Evolutionary conservation across 208 protist species (phyloP).

Genomic region (Trypanosoma platydactyli): DNA sequence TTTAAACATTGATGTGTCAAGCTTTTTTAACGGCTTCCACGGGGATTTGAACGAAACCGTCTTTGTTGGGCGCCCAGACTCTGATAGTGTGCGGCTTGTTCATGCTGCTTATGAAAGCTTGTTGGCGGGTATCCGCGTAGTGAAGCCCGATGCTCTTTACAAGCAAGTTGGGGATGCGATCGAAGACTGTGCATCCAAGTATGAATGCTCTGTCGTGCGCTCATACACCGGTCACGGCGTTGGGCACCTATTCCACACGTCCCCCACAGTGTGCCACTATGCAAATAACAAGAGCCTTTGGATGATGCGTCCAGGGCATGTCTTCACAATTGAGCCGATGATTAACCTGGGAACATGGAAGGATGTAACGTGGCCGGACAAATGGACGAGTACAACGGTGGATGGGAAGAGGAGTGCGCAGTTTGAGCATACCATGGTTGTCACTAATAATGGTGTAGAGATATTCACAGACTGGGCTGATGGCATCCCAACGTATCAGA

Average conservation of each 20-base stretch:
- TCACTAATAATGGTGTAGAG: conserved; percentile 91
- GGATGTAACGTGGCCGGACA: conserved; percentile 94
- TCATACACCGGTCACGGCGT: conserved; percentile 96
- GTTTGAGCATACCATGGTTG: conserved; percentile 98
- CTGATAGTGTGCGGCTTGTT: conserved; percentile 75
- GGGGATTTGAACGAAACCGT: conserved; percentile 94
- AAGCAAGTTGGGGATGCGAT: conserved; percentile 83
- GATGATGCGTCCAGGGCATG: conserved; percentile 92
- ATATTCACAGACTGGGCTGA: conserved; percentile 87
- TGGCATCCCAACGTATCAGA: conserved; percentile 84
- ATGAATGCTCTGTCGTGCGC: conserved; percentile 67
- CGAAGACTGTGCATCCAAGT: conserved; percentile 69
- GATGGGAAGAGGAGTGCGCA: conserved; percentile 97
- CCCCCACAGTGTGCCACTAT: conserved; percentile 93
- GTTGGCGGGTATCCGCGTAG: conserved; percentile 69
- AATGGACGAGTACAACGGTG: conserved; percentile 95
- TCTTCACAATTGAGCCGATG: conserved; percentile 99
- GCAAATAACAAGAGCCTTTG: conserved; percentile 89
- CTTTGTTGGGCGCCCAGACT: conserved; percentile 85
- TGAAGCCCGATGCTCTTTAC: conserved; percentile 88
- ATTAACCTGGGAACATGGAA: conserved; percentile 95
- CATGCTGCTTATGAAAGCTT: conserved; percentile 84
- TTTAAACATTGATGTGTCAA: conserved; percentile 98
- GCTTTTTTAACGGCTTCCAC: conserved; percentile 93
- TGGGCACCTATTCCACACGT: conserved; percentile 90